phyloP scores from a whole-genome alignment of 78 protist genomes.

The Andalucia godoyi region DNA sequence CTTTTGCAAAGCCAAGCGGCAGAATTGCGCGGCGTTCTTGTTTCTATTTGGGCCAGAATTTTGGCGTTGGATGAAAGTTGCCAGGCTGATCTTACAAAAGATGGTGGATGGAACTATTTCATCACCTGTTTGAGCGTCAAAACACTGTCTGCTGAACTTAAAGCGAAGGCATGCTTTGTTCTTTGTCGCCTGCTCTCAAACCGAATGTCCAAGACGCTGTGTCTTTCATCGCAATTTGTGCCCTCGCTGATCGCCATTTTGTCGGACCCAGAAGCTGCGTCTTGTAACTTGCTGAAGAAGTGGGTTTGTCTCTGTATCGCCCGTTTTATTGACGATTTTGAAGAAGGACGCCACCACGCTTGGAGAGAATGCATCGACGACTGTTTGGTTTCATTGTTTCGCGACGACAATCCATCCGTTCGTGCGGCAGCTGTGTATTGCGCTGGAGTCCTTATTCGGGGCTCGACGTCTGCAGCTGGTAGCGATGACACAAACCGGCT shows the following conservation, averaged over 20 bases:
- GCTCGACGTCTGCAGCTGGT: background rate
- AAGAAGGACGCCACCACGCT: background rate
- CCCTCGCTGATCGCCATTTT: background rate
- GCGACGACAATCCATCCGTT: background rate
- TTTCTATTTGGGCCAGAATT: slow-evolving; percentile 79
- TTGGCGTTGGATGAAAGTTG: slow-evolving; percentile 41
- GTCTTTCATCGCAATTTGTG: slow-evolving; percentile 10
- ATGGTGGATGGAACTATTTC: slow-evolving; percentile 67
- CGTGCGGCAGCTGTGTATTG: background rate
- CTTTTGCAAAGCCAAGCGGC: slow-evolving; percentile 59
- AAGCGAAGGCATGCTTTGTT: background rate
- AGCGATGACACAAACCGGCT: background rate
- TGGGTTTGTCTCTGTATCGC: slow-evolving; percentile 62
- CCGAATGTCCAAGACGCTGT: slow-evolving; percentile 51
- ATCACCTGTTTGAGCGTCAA: slow-evolving; percentile 27
- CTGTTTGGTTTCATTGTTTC: background rate
- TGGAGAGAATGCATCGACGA: background rate
- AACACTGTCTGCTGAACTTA: background rate
- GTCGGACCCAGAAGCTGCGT: background rate
- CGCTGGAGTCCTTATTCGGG: background rate
- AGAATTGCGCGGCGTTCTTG: slow-evolving; percentile 60
- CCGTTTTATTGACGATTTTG: slow-evolving; percentile 12
- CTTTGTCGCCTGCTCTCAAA: background rate
- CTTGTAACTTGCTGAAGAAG: background rate
- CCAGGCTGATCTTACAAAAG: slow-evolving; percentile 64